phyloP scores from a whole-genome alignment of 371 early-diverging fungal species.

The Massospora cicadina region DNA sequence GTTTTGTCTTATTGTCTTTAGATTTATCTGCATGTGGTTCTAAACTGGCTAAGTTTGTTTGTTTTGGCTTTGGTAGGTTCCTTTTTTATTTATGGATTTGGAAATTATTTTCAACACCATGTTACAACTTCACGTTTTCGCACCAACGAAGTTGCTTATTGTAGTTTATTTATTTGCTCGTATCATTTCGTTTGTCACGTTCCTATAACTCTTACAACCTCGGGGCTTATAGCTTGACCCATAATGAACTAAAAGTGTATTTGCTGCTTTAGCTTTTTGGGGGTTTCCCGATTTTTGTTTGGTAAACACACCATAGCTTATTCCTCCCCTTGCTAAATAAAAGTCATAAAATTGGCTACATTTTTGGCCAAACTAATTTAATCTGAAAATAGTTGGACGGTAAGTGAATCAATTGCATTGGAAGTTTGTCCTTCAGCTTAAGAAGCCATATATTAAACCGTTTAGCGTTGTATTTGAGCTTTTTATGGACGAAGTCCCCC shows the following conservation, averaged over 20 bases:
- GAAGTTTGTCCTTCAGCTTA: background rate
- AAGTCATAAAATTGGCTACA: no score
- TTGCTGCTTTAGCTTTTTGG: background rate
- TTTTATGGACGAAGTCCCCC: background rate
- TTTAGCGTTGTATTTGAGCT: conserved; percentile 1
- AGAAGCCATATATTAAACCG: background rate
- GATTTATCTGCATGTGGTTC: background rate
- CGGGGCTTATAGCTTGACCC: background rate
- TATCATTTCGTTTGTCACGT: no score
- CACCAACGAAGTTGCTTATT: no score
- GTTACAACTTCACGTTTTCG: no score
- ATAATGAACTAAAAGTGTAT: background rate
- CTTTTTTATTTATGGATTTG: background rate
- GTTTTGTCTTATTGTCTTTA: background rate
- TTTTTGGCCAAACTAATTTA: no score
- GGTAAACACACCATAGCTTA: no score
- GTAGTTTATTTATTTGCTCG: no score
- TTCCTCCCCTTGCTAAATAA: no score
- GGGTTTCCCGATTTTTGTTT: no score
- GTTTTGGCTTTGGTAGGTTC: background rate
- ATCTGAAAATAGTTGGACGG: background rate
- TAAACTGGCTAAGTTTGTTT: background rate
- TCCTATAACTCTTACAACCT: no score
- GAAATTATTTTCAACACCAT: no score
- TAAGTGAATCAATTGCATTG: background rate